Evolutionary conservation across 2,329 filamentous ascomycete genomes (phyloP).

Genomic region (Talaromyces verruculosus): DNA sequence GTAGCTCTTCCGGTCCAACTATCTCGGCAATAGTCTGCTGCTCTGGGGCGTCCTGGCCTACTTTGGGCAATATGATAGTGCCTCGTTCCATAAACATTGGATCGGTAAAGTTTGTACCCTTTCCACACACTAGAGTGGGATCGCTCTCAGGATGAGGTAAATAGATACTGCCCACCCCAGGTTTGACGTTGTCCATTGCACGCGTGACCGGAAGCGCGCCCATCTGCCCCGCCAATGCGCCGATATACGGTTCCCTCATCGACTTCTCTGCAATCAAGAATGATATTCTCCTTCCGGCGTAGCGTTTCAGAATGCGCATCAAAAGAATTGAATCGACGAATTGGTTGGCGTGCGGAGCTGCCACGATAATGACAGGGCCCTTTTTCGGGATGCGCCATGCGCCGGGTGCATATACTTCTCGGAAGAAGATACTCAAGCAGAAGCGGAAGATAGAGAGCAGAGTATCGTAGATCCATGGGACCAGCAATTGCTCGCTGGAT

Average conservation of each 20-base stretch:
- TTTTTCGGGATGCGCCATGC: constrained; percentile 90
- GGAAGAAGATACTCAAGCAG: constrained; percentile 93
- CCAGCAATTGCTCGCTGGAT: constrained; percentile 31
- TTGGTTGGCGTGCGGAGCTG: constrained; percentile 96
- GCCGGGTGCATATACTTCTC: constrained; percentile 89
- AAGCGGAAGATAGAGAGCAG: constrained; percentile 56
- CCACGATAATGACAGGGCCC: constrained; percentile 91
- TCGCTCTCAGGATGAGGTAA: constrained; percentile 84
- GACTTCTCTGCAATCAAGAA: constrained; percentile 95
- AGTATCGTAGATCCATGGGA: constrained; percentile 52
- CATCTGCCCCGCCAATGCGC: constrained; percentile 77
- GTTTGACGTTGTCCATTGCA: constrained; percentile 83
- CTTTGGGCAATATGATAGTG: constrained; percentile 79
- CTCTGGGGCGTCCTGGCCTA: constrained; percentile 75
- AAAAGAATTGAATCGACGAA: constrained; percentile 95
- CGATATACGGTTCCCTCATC: constrained; percentile 85
- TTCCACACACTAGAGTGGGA: constrained; percentile 74
- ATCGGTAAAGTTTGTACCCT: constrained; percentile 78
- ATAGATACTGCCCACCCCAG: constrained; percentile 77
- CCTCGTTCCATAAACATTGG: constrained; percentile 72
- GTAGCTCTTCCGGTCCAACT: constrained; percentile 73
- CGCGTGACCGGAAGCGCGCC: constrained; percentile 91
- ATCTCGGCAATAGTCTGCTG: constrained; percentile 79
- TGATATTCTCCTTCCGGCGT: constrained; percentile 83
- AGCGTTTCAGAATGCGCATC: constrained; percentile 82